Evolutionary conservation across 108 stramenopile species (phyloP).

Genomic region (Discostella stelligeroides): DNA sequence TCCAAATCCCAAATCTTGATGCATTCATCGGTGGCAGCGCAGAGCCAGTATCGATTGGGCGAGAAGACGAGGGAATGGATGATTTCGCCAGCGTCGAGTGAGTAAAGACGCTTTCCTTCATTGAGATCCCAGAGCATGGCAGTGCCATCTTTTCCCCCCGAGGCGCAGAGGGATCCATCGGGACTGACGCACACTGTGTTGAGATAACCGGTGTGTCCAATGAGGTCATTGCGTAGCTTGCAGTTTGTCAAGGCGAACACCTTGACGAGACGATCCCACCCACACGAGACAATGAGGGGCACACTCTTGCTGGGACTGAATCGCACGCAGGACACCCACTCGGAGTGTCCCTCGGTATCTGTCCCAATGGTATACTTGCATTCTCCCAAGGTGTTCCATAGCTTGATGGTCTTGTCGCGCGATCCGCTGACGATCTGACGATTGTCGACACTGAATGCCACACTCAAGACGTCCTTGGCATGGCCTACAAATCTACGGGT

Average conservation of each 20-base stretch:
- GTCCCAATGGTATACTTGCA: conserved; percentile 93
- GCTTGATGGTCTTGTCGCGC: conserved; percentile 97
- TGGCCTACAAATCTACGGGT: conserved; percentile 99
- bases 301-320: conserved; percentile 95
- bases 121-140: conserved; percentile 99
- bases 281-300: conserved; percentile 97
- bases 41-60: conserved; percentile 99
- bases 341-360: conserved; percentile 95
- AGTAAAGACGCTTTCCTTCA: conserved; percentile 99
- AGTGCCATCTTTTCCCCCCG: conserved; percentile 99
- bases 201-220: conserved; percentile 99
- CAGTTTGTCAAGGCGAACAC: conserved; percentile 98
- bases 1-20: conserved; percentile 99
- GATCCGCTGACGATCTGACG: conserved; percentile 98
- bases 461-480: conserved; percentile 98
- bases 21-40: conserved; percentile 96
- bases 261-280: conserved; percentile 99
- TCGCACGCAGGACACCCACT: conserved; percentile 99
- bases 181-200: conserved; percentile 99
- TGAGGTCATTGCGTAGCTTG: conserved; percentile 97
- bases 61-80: conserved; percentile 99
- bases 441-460: conserved; percentile 99
- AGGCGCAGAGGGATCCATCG: conserved; percentile 98
- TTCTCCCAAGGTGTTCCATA: conserved; percentile 99
- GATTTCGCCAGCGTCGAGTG: conserved; percentile 97